phyloP scores from a whole-genome alignment of 2,329 filamentous ascomycete genomes.

The Magnaporthales sp. region DNA sequence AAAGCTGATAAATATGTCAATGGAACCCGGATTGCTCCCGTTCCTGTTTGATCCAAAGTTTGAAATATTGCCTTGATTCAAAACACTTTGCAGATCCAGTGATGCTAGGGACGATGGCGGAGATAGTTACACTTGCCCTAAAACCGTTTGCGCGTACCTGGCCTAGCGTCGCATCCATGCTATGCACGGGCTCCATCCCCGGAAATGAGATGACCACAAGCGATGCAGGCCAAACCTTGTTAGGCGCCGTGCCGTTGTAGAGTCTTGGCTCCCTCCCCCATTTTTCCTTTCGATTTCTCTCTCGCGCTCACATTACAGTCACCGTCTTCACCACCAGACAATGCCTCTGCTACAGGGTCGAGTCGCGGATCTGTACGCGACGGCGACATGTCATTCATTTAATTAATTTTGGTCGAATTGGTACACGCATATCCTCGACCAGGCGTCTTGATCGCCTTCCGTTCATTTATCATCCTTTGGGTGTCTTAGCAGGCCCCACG shows the following conservation, averaged over 20 bases:
- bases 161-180: neutral
- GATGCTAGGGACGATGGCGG: neutral
- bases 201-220: neutral
- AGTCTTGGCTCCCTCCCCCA: neutral
- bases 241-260: neutral
- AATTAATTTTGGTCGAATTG: neutral
- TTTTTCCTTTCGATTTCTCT: neutral
- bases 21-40: too few species aligned
- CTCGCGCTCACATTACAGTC: too few species aligned
- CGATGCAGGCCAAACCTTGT: neutral
- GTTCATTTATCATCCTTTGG: neutral
- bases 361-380: neutral
- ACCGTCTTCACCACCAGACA: neutral
- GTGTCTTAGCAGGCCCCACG: too few species aligned
- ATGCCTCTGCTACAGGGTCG: neutral
- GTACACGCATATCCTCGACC: neutral
- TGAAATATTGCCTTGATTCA: neutral
- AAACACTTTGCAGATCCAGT: neutral
- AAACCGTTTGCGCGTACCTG: neutral
- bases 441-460: constrained; percentile 1
- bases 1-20: too few species aligned
- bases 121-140: neutral
- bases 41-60: neutral
- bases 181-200: neutral
- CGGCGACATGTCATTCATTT: constrained; percentile 5